Evolutionary conservation across 257 asterid genomes (phyloP), one percentile per base, ranked within the genome.

Genomic region (Primulina tabacum): DNA sequence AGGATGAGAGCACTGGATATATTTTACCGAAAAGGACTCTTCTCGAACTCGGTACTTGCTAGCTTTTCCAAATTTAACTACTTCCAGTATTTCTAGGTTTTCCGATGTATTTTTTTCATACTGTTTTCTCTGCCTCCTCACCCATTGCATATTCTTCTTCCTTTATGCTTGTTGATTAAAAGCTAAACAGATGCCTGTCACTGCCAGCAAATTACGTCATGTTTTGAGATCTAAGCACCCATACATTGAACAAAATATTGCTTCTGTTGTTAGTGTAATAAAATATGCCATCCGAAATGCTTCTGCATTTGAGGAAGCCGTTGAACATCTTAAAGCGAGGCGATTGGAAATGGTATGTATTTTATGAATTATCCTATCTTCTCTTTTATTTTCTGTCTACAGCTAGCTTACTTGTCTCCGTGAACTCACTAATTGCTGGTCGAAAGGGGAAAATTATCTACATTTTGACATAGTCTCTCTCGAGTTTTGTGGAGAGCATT

Each of bases 1-100:
- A 94, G 78, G 99, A 94, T 81, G 99, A 94, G 85, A 94, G 99
- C 85, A 94, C 99, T 61, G 99, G 99, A 66, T 94, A 84, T 83
- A 73, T 94, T 64, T 75, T 94, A 78, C 99, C 99, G 4, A 94
- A 94, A 76, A 85, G 88, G 80, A 84, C 85, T 55, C 99, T 94
- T 67, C 74, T 88, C 67, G 97, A 94, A 79, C 88, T 94, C 74
- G 98, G 98, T 92, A 84, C 52, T 55, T 56, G 10, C 71, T 55
- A 17, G 29, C 73, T 37, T 35, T 73, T 70, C 38, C 65, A 60
- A 56, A 37, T 35, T 67, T 62, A 55, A 63, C 64, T 67, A 9
- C 33, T 35, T 79, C 24, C 65, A 65, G 60, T 71, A 58, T 53
- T 71, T 57, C 40, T 68, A 57, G 64, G 59, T 73, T 63, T 53